A percentile compares a stretch with the other conserved stretches of the same genome.
Conservation (phyloP, 1,284 basidiomycete genomes). For the Boletus sp. region DNA sequence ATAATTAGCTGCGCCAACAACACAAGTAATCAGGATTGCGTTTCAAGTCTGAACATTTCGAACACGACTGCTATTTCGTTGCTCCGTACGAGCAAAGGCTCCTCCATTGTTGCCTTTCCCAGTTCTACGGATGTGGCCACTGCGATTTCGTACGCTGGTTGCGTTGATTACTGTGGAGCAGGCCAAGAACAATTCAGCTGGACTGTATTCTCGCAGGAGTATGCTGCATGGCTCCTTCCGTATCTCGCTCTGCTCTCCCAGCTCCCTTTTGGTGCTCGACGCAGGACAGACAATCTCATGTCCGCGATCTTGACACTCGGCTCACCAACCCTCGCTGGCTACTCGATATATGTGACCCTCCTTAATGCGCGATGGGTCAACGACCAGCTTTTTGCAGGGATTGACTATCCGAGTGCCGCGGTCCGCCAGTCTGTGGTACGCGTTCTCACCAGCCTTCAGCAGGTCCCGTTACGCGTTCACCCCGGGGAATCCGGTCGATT, state of each 20-base stretch:
- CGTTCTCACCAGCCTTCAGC: constrained; percentile 27
- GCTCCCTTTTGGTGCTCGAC: constrained; percentile 40
- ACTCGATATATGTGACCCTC: too few relatives aligned
- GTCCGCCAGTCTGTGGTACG: constrained; percentile 20
- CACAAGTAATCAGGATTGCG: constrained; percentile 1
- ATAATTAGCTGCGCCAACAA: not conserved
- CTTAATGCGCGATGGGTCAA: too few relatives aligned
- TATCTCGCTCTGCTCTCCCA: constrained; percentile 45
- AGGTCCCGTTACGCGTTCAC: constrained; percentile 16
- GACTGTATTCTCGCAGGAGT: constrained; percentile 41
- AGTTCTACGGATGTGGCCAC: not conserved
- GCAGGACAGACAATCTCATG: constrained; percentile 30
- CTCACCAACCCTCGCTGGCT: too few relatives aligned
- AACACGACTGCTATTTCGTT: constrained; percentile 11
- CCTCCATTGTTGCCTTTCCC: not conserved
- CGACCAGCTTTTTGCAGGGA: constrained; percentile 12
- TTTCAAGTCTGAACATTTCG: not conserved
- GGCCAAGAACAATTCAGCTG: constrained; percentile 36
- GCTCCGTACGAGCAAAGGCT: constrained; percentile 18
- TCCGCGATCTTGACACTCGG: constrained; percentile 10
- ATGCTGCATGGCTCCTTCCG: constrained; percentile 44
- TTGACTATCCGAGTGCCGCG: not conserved
- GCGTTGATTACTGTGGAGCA: constrained; percentile 32
- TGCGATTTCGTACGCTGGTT: constrained; percentile 30
- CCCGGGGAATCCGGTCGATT: too few relatives aligned